Evolutionary conservation across 139 green algal species (phyloP).

Genomic region (Deuterostichococcus epilithicus): DNA sequence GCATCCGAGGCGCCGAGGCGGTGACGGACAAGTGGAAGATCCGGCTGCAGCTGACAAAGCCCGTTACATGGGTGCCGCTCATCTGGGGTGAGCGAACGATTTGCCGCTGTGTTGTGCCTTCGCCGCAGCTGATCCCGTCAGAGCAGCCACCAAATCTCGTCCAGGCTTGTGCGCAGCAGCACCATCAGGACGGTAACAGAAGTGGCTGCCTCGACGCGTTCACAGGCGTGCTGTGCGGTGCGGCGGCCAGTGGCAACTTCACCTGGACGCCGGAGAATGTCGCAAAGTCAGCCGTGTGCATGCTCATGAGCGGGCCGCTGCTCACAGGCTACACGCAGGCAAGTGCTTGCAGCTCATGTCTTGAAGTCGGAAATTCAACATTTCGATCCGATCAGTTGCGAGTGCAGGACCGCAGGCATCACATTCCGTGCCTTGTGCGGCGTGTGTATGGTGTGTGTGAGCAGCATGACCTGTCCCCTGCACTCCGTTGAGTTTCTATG

Average conservation of each 20-base stretch:
- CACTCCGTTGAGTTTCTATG: no score
- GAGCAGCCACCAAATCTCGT: background rate
- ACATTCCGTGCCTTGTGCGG: no score
- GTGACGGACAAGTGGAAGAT: conserved; percentile 95
- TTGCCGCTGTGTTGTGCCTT: no score
- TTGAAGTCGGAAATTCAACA: no score
- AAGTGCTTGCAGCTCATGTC: background rate
- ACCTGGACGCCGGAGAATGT: conserved; percentile 80
- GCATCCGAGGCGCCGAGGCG: conserved; percentile 76
- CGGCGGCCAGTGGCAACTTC: conserved; percentile 90
- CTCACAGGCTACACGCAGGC: conserved; percentile 97
- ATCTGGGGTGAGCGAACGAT: conserved; percentile 90
- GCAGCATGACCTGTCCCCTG: no score
- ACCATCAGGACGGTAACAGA: no score
- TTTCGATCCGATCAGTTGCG: no score
- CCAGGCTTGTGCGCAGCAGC: background rate
- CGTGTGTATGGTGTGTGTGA: no score
- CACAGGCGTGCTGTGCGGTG: conserved; percentile 90
- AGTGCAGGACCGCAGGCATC: no score
- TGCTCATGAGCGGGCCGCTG: conserved; percentile 91
- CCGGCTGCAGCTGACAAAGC: conserved; percentile 96
- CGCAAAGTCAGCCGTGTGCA: conserved; percentile 79
- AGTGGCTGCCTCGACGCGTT: no score
- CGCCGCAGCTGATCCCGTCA: background rate
- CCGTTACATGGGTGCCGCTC: conserved; percentile 98